Percentiles rank a stretch among this genome's conserved stretches.
Conservation (phyloP, 495 filamentous ascomycete species). For the Annulohypoxylon stygium region DNA sequence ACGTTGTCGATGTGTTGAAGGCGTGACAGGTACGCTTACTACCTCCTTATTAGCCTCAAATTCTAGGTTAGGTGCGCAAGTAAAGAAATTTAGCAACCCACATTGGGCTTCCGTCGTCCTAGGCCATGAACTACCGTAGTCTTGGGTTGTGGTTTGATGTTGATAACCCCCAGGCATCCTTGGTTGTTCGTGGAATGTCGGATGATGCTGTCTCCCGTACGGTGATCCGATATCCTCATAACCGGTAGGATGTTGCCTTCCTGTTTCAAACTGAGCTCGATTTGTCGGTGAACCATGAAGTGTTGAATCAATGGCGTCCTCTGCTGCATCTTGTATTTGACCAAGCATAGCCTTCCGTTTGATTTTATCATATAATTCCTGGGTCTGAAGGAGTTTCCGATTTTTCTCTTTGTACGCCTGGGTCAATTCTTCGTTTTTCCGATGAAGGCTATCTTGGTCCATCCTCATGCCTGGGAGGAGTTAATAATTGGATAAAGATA, state of each 20-base stretch:
- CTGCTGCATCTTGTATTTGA: conserved; percentile 77
- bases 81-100: neutral
- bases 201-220: conserved; percentile 25
- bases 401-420: conserved; percentile 79
- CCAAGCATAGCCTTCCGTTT: conserved; percentile 79
- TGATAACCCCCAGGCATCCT: conserved; percentile 25
- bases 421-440: conserved; percentile 81
- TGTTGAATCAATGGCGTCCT: conserved; percentile 72
- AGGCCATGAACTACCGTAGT: conserved; percentile 35
- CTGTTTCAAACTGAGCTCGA: conserved; percentile 7
- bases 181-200: conserved; percentile 36
- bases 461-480: conserved; percentile 69
- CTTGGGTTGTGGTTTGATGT: conserved; percentile 27
- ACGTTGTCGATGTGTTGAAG: conserved; percentile 53
- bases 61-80: neutral
- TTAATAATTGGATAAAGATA: conserved; percentile 24
- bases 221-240: conserved; percentile 33
- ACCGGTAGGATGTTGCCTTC: conserved; percentile 23
- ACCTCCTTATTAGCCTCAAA: conserved; percentile 10
- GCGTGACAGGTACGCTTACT: conserved; percentile 48
- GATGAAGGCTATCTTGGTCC: conserved; percentile 74
- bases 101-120: conserved; percentile 40
- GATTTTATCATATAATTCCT: conserved; percentile 85
- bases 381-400: conserved; percentile 79
- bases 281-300: conserved; percentile 52